phyloP scores from a whole-genome alignment of 352 stramenopile genomes.

The Phytophthora citricola region DNA sequence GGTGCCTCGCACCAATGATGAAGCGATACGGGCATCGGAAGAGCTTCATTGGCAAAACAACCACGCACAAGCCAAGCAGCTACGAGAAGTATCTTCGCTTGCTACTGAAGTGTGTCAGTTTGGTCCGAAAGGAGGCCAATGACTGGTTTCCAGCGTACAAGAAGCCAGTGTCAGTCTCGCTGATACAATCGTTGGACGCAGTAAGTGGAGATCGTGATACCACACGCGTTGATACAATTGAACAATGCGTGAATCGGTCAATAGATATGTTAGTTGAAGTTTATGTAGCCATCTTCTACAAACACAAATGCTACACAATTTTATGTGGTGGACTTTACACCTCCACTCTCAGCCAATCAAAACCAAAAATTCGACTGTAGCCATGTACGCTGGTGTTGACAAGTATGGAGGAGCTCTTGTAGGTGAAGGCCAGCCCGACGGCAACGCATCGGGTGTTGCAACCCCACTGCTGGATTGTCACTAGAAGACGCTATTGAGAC shows the following conservation, averaged over 20 bases:
- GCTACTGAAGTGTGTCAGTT: background rate
- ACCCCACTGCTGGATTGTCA: conserved; percentile 46
- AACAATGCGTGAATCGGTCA: background rate
- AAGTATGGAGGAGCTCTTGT: conserved; percentile 83
- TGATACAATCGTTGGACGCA: too few relatives aligned
- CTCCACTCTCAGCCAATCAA: conserved; percentile 18
- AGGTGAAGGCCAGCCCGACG: conserved; percentile 63
- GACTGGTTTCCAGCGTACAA: background rate
- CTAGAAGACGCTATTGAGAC: conserved; percentile 84
- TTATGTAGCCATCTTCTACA: background rate
- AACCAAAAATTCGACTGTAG: conserved; percentile 47
- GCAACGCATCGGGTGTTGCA: conserved; percentile 11
- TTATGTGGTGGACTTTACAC: background rate
- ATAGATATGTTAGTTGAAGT: background rate
- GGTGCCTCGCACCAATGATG: background rate
- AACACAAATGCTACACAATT: background rate
- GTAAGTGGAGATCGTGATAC: too few relatives aligned
- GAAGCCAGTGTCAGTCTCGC: too few relatives aligned
- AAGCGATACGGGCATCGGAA: background rate
- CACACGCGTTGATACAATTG: background rate
- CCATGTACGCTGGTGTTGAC: conserved; percentile 84
- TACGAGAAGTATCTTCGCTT: too few relatives aligned
- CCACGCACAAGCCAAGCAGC: too few relatives aligned
- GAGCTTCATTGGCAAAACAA: background rate
- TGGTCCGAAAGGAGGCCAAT: background rate